Evolutionary conservation across 2,329 filamentous ascomycete genomes (phyloP).

Genomic region (Metarhizium anisopliae): DNA sequence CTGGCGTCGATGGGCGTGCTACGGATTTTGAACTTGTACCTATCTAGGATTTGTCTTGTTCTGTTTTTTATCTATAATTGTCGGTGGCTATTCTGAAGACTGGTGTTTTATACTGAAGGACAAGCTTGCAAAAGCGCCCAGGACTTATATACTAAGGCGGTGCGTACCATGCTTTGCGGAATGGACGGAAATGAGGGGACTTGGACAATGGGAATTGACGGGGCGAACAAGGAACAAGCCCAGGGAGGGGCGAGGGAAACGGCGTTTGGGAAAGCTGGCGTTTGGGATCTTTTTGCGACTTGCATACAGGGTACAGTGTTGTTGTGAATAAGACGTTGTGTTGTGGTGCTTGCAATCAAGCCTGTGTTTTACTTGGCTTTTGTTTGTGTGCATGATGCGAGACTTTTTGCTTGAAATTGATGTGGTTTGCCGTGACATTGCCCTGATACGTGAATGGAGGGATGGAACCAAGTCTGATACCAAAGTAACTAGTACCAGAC

Average conservation of each 20-base stretch:
- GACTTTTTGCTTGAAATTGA: not conserved
- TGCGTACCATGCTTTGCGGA: not conserved
- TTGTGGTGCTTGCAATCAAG: not conserved
- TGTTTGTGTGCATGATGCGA: not conserved
- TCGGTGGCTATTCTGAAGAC: not conserved
- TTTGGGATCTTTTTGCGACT: not conserved
- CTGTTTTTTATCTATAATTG: not conserved
- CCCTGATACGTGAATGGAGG: too few relatives aligned
- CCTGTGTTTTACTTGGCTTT: not conserved
- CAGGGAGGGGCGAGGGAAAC: not conserved
- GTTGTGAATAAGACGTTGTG: not conserved
- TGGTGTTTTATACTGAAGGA: not conserved
- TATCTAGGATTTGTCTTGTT: not conserved
- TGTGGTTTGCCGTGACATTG: too few relatives aligned
- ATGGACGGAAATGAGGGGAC: not conserved
- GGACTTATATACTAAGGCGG: not conserved
- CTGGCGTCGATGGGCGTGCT: not conserved
- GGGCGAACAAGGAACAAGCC: not conserved
- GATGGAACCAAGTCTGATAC: too few relatives aligned
- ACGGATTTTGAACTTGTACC: constrained; percentile 1
- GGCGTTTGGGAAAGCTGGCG: constrained; percentile 1
- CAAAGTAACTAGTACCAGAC: too few relatives aligned
- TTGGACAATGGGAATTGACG: not conserved
- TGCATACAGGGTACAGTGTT: not conserved
- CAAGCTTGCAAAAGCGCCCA: not conserved